These are phyloP conservation scores for Acacia pycnantha DNA, from an alignment of 331 rosid species.

Conservation along the genomic window DNA sequence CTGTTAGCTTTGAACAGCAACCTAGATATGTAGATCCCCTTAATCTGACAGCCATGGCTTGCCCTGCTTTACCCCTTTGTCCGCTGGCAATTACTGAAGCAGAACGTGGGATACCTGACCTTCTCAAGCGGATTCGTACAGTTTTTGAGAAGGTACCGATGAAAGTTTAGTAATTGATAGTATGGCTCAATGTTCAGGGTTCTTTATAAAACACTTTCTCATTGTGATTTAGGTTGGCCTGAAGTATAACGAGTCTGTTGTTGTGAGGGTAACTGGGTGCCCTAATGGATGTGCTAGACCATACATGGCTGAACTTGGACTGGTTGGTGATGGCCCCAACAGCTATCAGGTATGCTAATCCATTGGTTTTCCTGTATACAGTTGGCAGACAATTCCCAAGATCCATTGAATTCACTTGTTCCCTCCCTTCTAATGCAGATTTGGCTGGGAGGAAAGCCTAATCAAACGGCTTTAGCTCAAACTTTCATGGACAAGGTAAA, in stretches of 20 bases:
- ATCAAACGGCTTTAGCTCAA: slow-evolving; percentile 78
- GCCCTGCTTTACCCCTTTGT: slow-evolving; percentile 97
- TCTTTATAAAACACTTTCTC: slow-evolving; percentile 10
- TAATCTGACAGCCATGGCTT: slow-evolving; percentile 94
- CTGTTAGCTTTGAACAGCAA: slow-evolving; percentile 49
- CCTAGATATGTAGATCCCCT: slow-evolving; percentile 93
- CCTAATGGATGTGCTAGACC: slow-evolving; percentile 98
- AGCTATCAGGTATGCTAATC: slow-evolving; percentile 84
- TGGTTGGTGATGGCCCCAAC: slow-evolving; percentile 97
- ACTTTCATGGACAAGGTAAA: slow-evolving; percentile 91
- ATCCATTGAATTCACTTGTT: not conserved
- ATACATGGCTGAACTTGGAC: slow-evolving; percentile 97
- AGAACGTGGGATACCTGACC: slow-evolving; percentile 86
- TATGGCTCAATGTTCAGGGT: slow-evolving; percentile 15
- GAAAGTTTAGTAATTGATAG: not conserved
- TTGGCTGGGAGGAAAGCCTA: slow-evolving; percentile 95
- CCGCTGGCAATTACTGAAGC: slow-evolving; percentile 98
- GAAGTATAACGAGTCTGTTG: slow-evolving; percentile 82
- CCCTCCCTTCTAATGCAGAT: slow-evolving; percentile 41
- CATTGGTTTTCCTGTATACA: slow-evolving; percentile 11
- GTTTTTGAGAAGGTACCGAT: slow-evolving; percentile 84
- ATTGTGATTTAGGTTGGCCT: slow-evolving; percentile 76
- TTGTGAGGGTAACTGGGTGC: slow-evolving; percentile 91
- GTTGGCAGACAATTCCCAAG: slow-evolving; percentile 6
- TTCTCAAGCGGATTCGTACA: slow-evolving; percentile 89